Evolutionary conservation across 2,329 filamentous ascomycete species (phyloP).

Genomic region (Aspergillus quadricinctus): DNA sequence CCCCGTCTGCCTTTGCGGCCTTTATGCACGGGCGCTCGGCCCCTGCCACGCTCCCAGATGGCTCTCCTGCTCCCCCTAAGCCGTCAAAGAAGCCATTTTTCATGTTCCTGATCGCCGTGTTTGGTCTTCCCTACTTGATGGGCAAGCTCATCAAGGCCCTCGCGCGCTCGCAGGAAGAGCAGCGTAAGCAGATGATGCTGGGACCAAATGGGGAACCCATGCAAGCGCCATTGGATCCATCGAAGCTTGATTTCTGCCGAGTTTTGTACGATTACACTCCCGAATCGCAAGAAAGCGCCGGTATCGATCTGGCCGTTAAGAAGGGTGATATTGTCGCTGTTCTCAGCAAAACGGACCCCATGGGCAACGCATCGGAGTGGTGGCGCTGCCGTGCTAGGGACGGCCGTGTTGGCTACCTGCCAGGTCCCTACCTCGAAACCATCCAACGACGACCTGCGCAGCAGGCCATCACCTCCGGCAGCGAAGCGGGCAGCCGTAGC

Average conservation of each 20-base stretch:
- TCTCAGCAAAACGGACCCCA: conserved; percentile 83
- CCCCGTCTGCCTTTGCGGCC: conserved; percentile 81
- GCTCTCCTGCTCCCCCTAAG: conserved; percentile 60
- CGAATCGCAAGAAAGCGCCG: conserved; percentile 58
- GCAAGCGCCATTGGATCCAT: conserved; percentile 65
- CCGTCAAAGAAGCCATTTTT: conserved; percentile 93
- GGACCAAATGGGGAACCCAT: conserved; percentile 46
- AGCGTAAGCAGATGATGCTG: conserved; percentile 53
- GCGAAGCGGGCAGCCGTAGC: conserved; percentile 45
- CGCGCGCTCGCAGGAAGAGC: conserved; percentile 78
- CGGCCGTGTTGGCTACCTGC: conserved; percentile 85
- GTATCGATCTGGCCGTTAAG: conserved; percentile 84
- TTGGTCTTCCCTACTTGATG: conserved; percentile 95
- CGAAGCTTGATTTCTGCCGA: conserved; percentile 93
- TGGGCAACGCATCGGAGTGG: conserved; percentile 92
- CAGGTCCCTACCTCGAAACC: conserved; percentile 80
- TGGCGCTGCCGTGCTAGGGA: conserved; percentile 92
- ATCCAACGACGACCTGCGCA: conserved; percentile 54
- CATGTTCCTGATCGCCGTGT: conserved; percentile 91
- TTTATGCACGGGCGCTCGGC: conserved; percentile 67
- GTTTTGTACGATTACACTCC: conserved; percentile 92
- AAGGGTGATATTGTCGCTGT: conserved; percentile 96
- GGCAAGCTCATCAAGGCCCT: conserved; percentile 87
- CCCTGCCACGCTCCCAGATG: conserved; percentile 55
- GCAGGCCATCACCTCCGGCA: conserved; percentile 41